These are phyloP conservation scores for Phylloboletellus chloephorus DNA, from an alignment of 1,284 basidiomycete species.

Conservation along the genomic window DNA sequence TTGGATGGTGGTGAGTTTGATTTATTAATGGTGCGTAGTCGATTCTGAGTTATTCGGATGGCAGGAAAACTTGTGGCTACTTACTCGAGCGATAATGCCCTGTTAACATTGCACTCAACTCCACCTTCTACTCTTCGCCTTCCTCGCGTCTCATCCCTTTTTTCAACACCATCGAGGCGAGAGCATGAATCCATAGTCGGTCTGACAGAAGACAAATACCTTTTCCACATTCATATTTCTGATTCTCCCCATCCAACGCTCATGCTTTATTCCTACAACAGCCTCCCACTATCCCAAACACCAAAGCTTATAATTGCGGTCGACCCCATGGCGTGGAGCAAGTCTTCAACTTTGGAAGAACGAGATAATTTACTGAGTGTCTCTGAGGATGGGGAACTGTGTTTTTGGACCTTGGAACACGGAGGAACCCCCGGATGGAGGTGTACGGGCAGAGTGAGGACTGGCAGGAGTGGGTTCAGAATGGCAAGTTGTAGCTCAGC, in stretches of 20 bases:
- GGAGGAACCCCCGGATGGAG: conserved; percentile 45
- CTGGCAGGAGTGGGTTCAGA: conserved; percentile 57
- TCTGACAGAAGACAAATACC: conserved; percentile 49
- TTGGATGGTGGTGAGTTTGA: conserved; percentile 50
- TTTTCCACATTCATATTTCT: conserved; percentile 47
- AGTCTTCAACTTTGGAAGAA: conserved; percentile 37
- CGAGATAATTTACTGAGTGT: conserved; percentile 79
- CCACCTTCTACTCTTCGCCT: conserved; percentile 44
- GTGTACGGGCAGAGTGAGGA: conserved; percentile 70
- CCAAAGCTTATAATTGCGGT: conserved; percentile 68
- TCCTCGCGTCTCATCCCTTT: conserved; percentile 52
- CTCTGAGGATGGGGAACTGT: conserved; percentile 65
- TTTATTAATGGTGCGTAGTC: conserved; percentile 11
- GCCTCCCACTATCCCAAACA: conserved; percentile 45
- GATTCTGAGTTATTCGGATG: conserved; percentile 6
- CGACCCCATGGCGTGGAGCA: conserved; percentile 87
- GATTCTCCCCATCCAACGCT: conserved; percentile 33
- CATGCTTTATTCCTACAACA: conserved; percentile 39
- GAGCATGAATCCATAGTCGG: conserved; percentile 54
- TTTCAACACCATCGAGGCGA: conserved; percentile 53
- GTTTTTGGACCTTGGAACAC: conserved; percentile 74
- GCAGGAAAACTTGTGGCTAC: conserved; percentile 33
- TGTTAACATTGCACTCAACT: conserved; percentile 46
- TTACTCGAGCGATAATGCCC: conserved; percentile 36
- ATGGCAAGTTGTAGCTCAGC: conserved; percentile 81